phyloP scores from a whole-genome alignment of 768 basidiomycete species.

The Leccinum incarnatum region DNA sequence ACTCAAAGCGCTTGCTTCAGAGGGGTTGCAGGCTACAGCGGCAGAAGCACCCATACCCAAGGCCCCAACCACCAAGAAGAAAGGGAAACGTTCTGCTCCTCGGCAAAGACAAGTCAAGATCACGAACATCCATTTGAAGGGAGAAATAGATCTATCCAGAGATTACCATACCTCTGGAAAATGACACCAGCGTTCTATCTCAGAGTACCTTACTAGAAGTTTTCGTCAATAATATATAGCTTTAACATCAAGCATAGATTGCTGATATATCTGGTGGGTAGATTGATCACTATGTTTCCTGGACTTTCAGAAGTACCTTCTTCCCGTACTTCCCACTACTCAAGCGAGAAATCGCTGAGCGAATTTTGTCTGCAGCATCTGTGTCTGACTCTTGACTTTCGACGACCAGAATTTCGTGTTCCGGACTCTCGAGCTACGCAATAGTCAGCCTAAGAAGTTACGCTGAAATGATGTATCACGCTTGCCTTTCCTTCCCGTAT shows the following conservation, averaged over 20 bases:
- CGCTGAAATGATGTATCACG: neutral
- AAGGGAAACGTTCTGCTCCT: constrained; percentile 72
- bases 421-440: constrained; percentile 60
- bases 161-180: constrained; percentile 49
- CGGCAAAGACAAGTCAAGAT: constrained; percentile 77
- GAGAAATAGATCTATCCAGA: constrained; percentile 79
- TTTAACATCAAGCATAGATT: neutral
- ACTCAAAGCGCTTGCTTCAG: constrained; percentile 73
- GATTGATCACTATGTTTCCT: constrained; percentile 21
- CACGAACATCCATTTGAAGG: constrained; percentile 86
- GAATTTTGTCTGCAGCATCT: constrained; percentile 34
- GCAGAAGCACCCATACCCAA: constrained; percentile 58
- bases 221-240: neutral
- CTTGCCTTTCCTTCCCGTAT: constrained; percentile 54
- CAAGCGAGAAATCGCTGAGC: constrained; percentile 33
- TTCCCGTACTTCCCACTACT: constrained; percentile 42
- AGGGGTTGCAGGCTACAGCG: constrained; percentile 79
- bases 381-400: constrained; percentile 37
- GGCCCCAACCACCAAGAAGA: constrained; percentile 67
- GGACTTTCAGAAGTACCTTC: constrained; percentile 46
- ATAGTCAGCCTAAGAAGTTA: constrained; percentile 3
- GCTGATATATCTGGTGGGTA: neutral
- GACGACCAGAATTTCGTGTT: constrained; percentile 66
- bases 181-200: constrained; percentile 4
- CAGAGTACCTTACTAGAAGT: neutral